These are phyloP conservation scores for Pichia deserticola DNA, from an alignment of 805 yeast species.

Conservation along the genomic window DNA sequence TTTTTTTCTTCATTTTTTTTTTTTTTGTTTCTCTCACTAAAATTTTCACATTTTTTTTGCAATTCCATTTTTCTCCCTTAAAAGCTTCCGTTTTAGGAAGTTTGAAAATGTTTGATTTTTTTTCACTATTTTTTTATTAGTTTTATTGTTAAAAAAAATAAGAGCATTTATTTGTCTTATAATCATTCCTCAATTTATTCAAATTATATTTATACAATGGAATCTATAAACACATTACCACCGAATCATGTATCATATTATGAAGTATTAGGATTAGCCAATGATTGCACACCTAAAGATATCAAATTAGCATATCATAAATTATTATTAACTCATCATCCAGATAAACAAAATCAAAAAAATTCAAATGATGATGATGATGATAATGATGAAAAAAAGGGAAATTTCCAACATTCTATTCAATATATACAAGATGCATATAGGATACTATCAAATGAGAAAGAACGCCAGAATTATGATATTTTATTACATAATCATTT, in stretches of 20 bases:
- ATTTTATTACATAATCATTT: constrained; percentile 28
- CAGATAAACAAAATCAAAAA: constrained; percentile 49
- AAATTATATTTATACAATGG: no score
- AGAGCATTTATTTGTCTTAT: no score
- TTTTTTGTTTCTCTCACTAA: neutral
- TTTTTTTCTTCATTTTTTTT: neutral
- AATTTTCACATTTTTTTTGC: neutral
- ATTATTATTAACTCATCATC: constrained; percentile 60
- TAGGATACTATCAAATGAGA: constrained; percentile 38
- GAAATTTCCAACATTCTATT: neutral
- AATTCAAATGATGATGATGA: neutral
- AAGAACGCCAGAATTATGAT: constrained; percentile 46
- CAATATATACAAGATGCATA: constrained; percentile 60
- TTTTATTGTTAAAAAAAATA: no score
- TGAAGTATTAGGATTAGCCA: constrained; percentile 46
- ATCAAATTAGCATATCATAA: constrained; percentile 59
- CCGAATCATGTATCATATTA: constrained; percentile 34
- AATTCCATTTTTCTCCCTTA: neutral
- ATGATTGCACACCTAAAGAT: constrained; percentile 30
- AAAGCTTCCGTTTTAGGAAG: neutral
- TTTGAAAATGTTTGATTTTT: neutral
- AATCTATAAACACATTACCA: neutral
- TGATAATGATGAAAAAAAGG: neutral
- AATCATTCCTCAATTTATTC: no score
- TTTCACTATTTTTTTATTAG: neutral